These are phyloP conservation scores for Zea luxurians DNA, from an alignment of 176 grass and related monocot genomes.

Conservation along the genomic window DNA sequence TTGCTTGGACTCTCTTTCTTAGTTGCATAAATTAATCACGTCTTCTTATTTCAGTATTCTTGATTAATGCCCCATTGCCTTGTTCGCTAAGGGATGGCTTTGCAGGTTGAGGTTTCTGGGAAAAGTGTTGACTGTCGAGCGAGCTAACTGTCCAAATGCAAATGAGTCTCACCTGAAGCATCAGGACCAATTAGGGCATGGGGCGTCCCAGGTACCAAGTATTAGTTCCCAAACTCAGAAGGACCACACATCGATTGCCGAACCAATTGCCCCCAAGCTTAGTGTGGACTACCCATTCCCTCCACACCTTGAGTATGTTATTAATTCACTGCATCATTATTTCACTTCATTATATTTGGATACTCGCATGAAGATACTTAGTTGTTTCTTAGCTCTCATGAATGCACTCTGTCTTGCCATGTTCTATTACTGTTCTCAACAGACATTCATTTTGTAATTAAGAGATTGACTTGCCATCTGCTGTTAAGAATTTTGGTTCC, in stretches of 20 bases:
- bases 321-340: neutral
- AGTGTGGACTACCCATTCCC: constrained; percentile 93
- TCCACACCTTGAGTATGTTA: constrained; percentile 82
- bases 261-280: constrained; percentile 76
- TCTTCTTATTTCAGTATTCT: neutral
- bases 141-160: constrained; percentile 48
- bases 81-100: constrained; percentile 33
- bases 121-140: constrained; percentile 76
- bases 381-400: neutral
- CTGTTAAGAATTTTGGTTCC: neutral
- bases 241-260: constrained; percentile 44
- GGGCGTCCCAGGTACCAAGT: constrained; percentile 33
- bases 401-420: neutral
- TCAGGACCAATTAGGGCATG: constrained; percentile 39
- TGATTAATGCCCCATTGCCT: neutral
- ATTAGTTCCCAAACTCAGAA: constrained; percentile 45
- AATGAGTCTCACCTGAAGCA: constrained; percentile 45
- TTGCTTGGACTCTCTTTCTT: neutral
- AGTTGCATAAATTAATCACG: neutral
- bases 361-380: neutral
- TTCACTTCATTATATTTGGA: neutral
- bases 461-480: constrained; percentile 2
- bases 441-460: neutral
- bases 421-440: neutral
- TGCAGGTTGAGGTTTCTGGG: constrained; percentile 86